phyloP scores from a whole-genome alignment of 2,329 filamentous ascomycete species.

The Paraphaeosphaeria sporulosa region DNA sequence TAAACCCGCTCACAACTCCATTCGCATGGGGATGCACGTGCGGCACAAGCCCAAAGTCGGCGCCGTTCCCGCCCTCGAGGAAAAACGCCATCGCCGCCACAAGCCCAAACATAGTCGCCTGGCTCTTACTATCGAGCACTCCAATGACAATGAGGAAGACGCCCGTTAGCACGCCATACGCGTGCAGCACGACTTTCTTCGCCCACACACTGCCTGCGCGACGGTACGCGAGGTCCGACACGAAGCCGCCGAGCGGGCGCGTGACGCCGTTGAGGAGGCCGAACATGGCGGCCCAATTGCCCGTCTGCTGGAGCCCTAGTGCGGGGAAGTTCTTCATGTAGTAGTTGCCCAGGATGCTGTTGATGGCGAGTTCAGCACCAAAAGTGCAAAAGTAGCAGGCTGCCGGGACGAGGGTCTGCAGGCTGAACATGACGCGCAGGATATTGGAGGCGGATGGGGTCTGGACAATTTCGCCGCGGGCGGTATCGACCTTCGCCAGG shows the following conservation, averaged over 20 bases:
- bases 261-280: constrained; percentile 74
- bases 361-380: constrained; percentile 65
- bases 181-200: constrained; percentile 68
- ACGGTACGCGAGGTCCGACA: constrained; percentile 62
- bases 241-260: constrained; percentile 68
- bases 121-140: constrained; percentile 63
- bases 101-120: constrained; percentile 75
- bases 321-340: constrained; percentile 62
- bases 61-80: constrained; percentile 81
- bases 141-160: constrained; percentile 68
- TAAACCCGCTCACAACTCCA: constrained; percentile 76
- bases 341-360: constrained; percentile 65
- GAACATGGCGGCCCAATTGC: constrained; percentile 73
- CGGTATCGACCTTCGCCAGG: constrained; percentile 57
- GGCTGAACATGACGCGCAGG: constrained; percentile 68
- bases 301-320: constrained; percentile 60
- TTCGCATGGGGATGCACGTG: constrained; percentile 85
- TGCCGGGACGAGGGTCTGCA: constrained; percentile 61
- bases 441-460: constrained; percentile 68
- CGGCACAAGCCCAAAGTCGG: constrained; percentile 83
- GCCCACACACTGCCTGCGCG: constrained; percentile 60
- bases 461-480: constrained; percentile 65
- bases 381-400: constrained; percentile 67
- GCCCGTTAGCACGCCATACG: constrained; percentile 63
- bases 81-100: constrained; percentile 79